A percentile compares a stretch with the other conserved stretches of the same genome.
These are phyloP conservation scores for Spencermartinsiella europaea DNA, from an alignment of 805 yeast species.

Conservation along the genomic window DNA sequence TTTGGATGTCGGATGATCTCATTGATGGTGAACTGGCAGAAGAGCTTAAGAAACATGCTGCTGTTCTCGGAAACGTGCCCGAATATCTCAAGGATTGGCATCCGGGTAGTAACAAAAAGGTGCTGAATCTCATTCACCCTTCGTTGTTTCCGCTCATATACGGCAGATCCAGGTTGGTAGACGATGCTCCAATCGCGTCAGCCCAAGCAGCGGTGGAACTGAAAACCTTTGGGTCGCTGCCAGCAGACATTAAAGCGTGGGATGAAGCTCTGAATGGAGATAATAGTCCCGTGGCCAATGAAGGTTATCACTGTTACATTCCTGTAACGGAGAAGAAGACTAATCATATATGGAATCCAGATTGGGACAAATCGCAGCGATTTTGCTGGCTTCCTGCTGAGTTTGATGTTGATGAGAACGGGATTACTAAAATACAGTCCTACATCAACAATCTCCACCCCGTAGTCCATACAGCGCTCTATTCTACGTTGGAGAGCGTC, in stretches of 20 bases:
- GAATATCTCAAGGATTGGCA: constrained; percentile 32
- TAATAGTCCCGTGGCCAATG: constrained; percentile 1
- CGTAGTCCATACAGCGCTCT: constrained; percentile 24
- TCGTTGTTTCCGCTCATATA: constrained; percentile 36
- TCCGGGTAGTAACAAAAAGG: constrained; percentile 36
- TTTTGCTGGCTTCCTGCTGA: constrained; percentile 39
- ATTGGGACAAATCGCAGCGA: constrained; percentile 19
- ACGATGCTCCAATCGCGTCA: neutral
- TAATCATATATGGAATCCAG: neutral
- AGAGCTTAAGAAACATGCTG: constrained; percentile 13
- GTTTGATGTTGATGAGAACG: constrained; percentile 15
- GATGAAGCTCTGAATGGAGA: neutral
- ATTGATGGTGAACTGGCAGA: constrained; percentile 16
- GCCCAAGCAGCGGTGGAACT: neutral
- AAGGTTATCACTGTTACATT: constrained; percentile 1
- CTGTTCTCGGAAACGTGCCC: constrained; percentile 17
- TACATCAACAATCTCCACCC: constrained; percentile 42
- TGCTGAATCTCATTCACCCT: constrained; percentile 39
- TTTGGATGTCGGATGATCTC: constrained; percentile 22
- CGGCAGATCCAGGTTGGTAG: constrained; percentile 15
- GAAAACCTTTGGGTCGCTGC: constrained; percentile 1
- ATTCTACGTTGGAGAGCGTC: constrained; percentile 30
- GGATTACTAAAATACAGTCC: constrained; percentile 27
- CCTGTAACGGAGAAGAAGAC: constrained; percentile 5
- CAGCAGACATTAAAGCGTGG: neutral